These are phyloP conservation scores for Sisymbrium altissimum DNA, from an alignment of 345 rosid species.

Conservation along the genomic window DNA sequence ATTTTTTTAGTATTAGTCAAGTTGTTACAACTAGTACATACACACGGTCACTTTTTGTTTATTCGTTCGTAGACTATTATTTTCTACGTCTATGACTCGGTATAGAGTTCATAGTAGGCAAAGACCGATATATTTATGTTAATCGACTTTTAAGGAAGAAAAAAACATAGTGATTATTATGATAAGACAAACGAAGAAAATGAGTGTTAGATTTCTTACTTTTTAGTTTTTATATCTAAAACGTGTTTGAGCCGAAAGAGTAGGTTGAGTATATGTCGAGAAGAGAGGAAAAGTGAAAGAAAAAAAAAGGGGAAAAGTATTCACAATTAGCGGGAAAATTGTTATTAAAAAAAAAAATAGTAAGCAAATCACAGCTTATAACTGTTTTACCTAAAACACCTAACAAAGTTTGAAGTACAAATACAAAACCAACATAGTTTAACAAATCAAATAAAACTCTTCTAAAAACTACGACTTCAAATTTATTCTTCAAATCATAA, in stretches of 20 bases:
- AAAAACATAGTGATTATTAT: background rate
- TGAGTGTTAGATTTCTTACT: background rate
- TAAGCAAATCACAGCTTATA: background rate
- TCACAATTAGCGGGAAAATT: background rate
- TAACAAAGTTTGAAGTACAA: background rate
- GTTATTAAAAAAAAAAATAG: background rate
- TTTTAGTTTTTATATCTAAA: background rate
- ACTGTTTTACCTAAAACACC: background rate
- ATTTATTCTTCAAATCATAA: no score
- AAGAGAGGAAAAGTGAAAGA: background rate
- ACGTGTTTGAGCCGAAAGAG: constrained; percentile 24
- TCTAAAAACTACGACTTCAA: no score
- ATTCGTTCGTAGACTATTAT: constrained; percentile 17
- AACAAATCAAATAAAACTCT: background rate
- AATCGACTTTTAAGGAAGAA: background rate
- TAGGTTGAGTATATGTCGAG: constrained; percentile 3
- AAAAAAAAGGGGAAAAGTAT: background rate
- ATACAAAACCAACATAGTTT: background rate
- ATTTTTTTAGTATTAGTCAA: constrained; percentile 7
- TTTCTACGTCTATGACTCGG: background rate
- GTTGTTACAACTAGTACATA: constrained; percentile 17
- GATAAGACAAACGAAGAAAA: constrained; percentile 10
- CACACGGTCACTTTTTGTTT: constrained; percentile 18
- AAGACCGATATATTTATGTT: background rate
- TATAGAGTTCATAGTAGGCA: background rate